Evolutionary conservation across 495 filamentous ascomycete genomes (phyloP).

Genomic region (Penicillium arizonense): DNA sequence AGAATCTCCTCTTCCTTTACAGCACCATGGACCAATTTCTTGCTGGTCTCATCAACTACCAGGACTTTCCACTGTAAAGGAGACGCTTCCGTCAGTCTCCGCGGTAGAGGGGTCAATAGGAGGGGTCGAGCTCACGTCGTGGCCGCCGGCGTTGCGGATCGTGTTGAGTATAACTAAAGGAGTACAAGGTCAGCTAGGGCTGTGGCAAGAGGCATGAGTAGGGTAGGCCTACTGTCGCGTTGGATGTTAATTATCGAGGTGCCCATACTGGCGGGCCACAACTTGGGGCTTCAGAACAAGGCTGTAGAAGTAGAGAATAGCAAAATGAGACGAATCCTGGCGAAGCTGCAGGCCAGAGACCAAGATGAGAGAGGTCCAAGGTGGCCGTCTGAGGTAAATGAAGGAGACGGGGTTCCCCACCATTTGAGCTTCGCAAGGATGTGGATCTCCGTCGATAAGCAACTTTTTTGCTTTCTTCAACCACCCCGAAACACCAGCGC

Average conservation of each 20-base stretch:
- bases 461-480: slow-evolving; percentile 6
- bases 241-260: slow-evolving; percentile 52
- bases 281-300: slow-evolving; percentile 7
- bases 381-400: slow-evolving; percentile 29
- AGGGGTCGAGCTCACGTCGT: slow-evolving; percentile 49
- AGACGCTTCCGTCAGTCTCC: slow-evolving; percentile 24
- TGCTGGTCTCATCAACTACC: slow-evolving; percentile 77
- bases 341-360: slow-evolving; percentile 7
- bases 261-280: slow-evolving; percentile 46
- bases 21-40: slow-evolving; percentile 80
- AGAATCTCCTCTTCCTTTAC: slow-evolving; percentile 94
- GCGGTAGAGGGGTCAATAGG: slow-evolving; percentile 21
- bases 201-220: background rate
- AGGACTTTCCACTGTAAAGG: slow-evolving; percentile 86
- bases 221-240: slow-evolving; percentile 43
- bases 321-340: background rate
- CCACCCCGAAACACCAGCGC: background rate
- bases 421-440: slow-evolving; percentile 25
- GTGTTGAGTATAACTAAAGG: slow-evolving; percentile 56
- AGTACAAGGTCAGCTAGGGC: slow-evolving; percentile 8
- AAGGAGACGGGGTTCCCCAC: slow-evolving; percentile 33
- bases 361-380: slow-evolving; percentile 10
- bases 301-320: background rate
- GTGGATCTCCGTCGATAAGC: slow-evolving; percentile 32
- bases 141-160: slow-evolving; percentile 55